phyloP scores from a whole-genome alignment of 2,329 filamentous ascomycete species.

The Gyromitra esculenta region DNA sequence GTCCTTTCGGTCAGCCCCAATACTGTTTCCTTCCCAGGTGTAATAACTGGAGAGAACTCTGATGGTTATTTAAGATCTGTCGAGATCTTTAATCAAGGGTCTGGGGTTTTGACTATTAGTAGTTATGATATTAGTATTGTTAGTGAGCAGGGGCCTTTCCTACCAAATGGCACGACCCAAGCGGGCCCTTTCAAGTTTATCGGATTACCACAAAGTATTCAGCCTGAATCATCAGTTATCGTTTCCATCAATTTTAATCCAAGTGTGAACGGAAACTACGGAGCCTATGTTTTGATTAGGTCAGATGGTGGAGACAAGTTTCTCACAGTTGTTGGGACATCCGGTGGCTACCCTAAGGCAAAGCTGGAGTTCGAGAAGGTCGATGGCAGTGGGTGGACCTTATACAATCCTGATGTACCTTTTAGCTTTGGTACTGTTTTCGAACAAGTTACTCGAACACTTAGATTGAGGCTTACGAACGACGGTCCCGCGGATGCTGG shows the following conservation, averaged over 20 bases:
- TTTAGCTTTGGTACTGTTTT: slow-evolving; percentile 70
- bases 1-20: slow-evolving; percentile 65
- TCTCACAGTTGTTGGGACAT: slow-evolving; percentile 64
- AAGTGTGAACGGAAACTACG: slow-evolving; percentile 64
- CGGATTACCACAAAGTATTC: slow-evolving; percentile 63
- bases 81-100: slow-evolving; percentile 65
- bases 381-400: slow-evolving; percentile 65
- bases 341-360: slow-evolving; percentile 65
- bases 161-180: slow-evolving; percentile 56
- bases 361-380: slow-evolving; percentile 68
- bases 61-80: slow-evolving; percentile 63
- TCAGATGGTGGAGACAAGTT: slow-evolving; percentile 66
- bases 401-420: slow-evolving; percentile 62
- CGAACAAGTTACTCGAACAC: slow-evolving; percentile 64
- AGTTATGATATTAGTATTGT: slow-evolving; percentile 63
- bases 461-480: slow-evolving; percentile 68
- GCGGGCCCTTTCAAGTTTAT: slow-evolving; percentile 65
- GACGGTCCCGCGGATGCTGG: slow-evolving; percentile 60
- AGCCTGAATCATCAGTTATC: slow-evolving; percentile 61
- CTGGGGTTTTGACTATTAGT: slow-evolving; percentile 61
- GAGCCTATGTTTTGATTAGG: slow-evolving; percentile 64
- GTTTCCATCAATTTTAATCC: slow-evolving; percentile 65
- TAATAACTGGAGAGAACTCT: slow-evolving; percentile 62
- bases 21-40: slow-evolving; percentile 64
- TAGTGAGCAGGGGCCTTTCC: slow-evolving; percentile 64